Evolutionary conservation across 257 asterid species (phyloP).

Genomic region (Eustoma russellianum): DNA sequence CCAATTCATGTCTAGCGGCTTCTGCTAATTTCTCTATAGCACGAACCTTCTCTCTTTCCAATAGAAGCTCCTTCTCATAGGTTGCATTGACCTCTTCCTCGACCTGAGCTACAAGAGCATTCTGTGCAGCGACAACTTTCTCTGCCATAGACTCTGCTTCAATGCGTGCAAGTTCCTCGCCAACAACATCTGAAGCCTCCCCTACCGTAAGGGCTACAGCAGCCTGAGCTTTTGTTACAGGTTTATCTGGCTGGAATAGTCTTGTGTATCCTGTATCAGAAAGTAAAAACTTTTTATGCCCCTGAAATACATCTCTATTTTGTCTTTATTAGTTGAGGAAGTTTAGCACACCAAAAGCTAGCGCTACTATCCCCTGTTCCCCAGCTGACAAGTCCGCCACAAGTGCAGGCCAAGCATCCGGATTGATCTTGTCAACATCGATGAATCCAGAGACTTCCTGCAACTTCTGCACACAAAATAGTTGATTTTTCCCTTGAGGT

Average conservation of each 20-base stretch:
- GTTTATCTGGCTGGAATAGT: conserved; percentile 94
- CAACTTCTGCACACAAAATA: conserved; percentile 40
- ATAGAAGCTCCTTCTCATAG: conserved; percentile 57
- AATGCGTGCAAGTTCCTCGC: conserved; percentile 92
- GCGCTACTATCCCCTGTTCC: conserved; percentile 81
- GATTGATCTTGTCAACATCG: conserved; percentile 82
- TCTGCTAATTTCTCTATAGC: conserved; percentile 76
- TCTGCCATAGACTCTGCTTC: conserved; percentile 98
- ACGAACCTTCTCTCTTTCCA: conserved; percentile 66
- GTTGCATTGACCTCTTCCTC: conserved; percentile 79
- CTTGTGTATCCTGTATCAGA: conserved; percentile 74
- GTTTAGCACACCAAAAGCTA: conserved; percentile 69
- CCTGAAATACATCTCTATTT: conserved; percentile 7
- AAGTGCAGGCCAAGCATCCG: conserved; percentile 98
- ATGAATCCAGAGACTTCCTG: conserved; percentile 88
- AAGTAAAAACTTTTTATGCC: conserved; percentile 4
- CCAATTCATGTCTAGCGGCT: conserved; percentile 71
- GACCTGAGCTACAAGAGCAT: conserved; percentile 77
- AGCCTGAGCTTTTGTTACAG: conserved; percentile 97
- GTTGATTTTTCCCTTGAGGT: conserved; percentile 7
- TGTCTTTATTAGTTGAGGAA: not conserved
- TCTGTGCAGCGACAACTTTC: conserved; percentile 92
- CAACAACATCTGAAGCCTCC: conserved; percentile 66
- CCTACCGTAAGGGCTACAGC: conserved; percentile 91
- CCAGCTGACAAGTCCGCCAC: conserved; percentile 82